Base-by-base conservation (phyloP, 495 filamentous ascomycete species). In the Usnea hakonensis region DNA sequence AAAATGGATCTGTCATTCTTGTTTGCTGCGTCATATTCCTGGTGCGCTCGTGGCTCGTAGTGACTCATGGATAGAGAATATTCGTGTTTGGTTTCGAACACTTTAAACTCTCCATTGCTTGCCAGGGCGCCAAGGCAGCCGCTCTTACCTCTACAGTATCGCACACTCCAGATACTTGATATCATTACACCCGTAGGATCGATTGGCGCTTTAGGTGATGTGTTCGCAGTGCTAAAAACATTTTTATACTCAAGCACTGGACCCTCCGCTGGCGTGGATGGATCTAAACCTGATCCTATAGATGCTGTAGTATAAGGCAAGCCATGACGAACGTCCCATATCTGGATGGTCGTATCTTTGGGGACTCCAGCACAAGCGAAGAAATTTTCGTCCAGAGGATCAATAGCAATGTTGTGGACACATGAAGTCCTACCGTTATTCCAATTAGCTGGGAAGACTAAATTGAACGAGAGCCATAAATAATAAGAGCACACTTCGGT, bases 351-450 rank as follows among this genome's bases (percentile, higher is more conserved):
- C 21, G 85, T 73, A 72, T 95, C 79, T 69, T 85, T 74, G 69
- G 84, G 71, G 72, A 89, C 75, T 14, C 83, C 83, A n/a, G 89
- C 90, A 8, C 91, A 95, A 0, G 91, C 90, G 72, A 97, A 96
- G 69, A 96, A 96, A 68, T 97, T 96, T 68, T 90, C 85, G 72
- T 97, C 90, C 14, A 87, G 79, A 66, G 87, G 89, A 72, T 98
- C 90, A 63, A 97, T 91, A 33, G 91, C 86, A 55, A 97, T 73
- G 64, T 96, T 95, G 69, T 96, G 90, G 46, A 91, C 91, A 71
- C 90, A 94, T 55, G 87, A 84, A 19, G 91, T 96, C 17, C n/a
- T n/a, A n/a, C n/a, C n/a, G n/a, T n/a, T n/a, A n/a, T n/a, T n/a
- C n/a, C n/a, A n/a, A n/a, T n/a, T n/a, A n/a, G n/a, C n/a, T n/a